Conservation (phyloP, 176 grass and related monocot genomes). For the Luzula sylvatica region DNA sequence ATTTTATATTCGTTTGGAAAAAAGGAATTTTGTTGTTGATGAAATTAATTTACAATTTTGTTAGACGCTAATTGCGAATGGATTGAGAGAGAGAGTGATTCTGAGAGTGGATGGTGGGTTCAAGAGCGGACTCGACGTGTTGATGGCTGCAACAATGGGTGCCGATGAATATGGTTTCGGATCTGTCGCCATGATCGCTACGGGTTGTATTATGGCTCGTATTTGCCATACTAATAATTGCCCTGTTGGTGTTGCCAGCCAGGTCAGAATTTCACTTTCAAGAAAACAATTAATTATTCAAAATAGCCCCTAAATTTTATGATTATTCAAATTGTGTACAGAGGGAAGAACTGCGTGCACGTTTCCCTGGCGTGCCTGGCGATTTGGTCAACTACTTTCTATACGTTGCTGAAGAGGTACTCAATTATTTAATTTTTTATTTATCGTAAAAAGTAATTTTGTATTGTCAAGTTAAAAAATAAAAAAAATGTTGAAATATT, state of each 20-base stretch:
- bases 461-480: background rate
- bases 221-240: constrained; percentile 99
- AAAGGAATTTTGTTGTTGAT: background rate
- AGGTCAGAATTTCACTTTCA: constrained; percentile 35
- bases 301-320: background rate
- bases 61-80: constrained; percentile 88
- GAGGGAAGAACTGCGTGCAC: constrained; percentile 99
- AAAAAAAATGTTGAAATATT: background rate
- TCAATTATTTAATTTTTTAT: background rate
- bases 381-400: constrained; percentile 98
- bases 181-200: constrained; percentile 99
- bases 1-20: background rate
- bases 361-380: constrained; percentile 99
- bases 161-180: constrained; percentile 99
- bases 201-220: constrained; percentile 97
- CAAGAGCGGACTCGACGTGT: constrained; percentile 82
- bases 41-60: background rate
- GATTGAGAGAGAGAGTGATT: constrained; percentile 89
- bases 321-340: constrained; percentile 34
- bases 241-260: constrained; percentile 98
- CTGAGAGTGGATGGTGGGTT: constrained; percentile 98
- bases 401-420: constrained; percentile 99
- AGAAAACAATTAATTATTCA: background rate
- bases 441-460: background rate
- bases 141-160: constrained; percentile 95